Evolutionary conservation across 805 yeast genomes (phyloP).

Genomic region (Candida sanyiensis): DNA sequence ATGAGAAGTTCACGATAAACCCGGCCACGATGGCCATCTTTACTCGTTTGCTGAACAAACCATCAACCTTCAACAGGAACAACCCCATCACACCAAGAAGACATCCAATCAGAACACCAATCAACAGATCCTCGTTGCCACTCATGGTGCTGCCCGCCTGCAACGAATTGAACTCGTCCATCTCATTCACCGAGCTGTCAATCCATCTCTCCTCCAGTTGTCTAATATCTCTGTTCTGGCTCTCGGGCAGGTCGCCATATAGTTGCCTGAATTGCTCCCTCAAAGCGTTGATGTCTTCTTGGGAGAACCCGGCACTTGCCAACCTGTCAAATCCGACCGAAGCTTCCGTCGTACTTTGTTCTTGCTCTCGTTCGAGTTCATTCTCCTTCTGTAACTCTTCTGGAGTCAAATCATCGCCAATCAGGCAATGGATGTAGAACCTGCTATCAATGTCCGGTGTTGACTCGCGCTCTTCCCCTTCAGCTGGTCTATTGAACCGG

Average conservation of each 20-base stretch:
- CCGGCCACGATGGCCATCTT: constrained; percentile 71
- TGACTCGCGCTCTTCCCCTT: constrained; percentile 3
- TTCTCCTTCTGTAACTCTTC: constrained; percentile 57
- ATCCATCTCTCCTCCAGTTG: constrained; percentile 86
- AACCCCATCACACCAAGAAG: constrained; percentile 69
- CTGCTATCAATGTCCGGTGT: constrained; percentile 13
- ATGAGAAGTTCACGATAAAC: constrained; percentile 56
- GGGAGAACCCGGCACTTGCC: constrained; percentile 76
- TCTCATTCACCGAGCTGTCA: constrained; percentile 59
- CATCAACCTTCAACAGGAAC: constrained; percentile 54
- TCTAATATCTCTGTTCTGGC: constrained; percentile 44
- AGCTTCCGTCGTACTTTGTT: constrained; percentile 53
- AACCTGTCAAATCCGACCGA: constrained; percentile 82
- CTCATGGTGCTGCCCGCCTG: constrained; percentile 36
- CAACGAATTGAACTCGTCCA: constrained; percentile 41
- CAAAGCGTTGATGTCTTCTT: constrained; percentile 65
- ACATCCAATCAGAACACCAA: constrained; percentile 71
- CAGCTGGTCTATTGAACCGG: constrained; percentile 14
- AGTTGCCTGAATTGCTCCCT: constrained; percentile 69
- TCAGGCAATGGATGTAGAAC: constrained; percentile 72
- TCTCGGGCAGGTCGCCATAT: constrained; percentile 43
- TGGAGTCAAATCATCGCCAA: constrained; percentile 56
- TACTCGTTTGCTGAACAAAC: constrained; percentile 55
- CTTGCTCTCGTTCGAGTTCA: constrained; percentile 46
- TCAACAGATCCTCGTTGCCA: constrained; percentile 58